phyloP scores from a whole-genome alignment of 371 early-diverging fungal species.

The Syncephalastrum contaminatum region DNA sequence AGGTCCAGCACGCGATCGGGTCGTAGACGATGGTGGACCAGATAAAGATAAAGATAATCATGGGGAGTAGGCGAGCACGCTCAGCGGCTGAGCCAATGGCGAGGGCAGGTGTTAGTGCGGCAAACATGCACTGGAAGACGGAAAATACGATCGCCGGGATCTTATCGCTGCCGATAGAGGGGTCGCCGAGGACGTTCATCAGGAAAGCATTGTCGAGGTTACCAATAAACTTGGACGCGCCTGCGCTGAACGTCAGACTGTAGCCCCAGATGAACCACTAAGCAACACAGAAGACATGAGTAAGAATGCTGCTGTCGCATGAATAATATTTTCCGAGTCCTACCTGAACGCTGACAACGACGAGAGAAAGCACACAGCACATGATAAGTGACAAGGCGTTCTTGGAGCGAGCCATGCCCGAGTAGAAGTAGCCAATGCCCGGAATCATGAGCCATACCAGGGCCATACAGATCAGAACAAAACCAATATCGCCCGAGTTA shows the following conservation, averaged over 20 bases:
- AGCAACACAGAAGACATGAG: too few relatives aligned
- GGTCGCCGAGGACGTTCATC: constrained; percentile 52
- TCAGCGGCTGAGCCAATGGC: constrained; percentile 92
- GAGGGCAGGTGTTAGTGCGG: constrained; percentile 85
- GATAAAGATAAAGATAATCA: constrained; percentile 85
- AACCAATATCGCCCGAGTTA: constrained; percentile 65
- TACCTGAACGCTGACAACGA: constrained; percentile 65
- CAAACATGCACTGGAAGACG: constrained; percentile 76
- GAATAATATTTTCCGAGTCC: constrained; percentile 1
- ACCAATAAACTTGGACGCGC: constrained; percentile 73
- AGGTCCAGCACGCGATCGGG: constrained; percentile 91
- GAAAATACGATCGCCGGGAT: constrained; percentile 71
- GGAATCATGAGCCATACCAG: constrained; percentile 88
- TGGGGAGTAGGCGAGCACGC: constrained; percentile 82
- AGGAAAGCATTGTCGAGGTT: constrained; percentile 75
- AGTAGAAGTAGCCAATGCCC: constrained; percentile 88
- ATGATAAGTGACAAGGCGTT: constrained; percentile 78
- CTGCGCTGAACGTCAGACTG: constrained; percentile 80
- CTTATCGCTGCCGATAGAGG: constrained; percentile 53
- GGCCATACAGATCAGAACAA: constrained; percentile 67
- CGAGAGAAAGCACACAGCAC: constrained; percentile 62
- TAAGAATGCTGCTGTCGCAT: too few relatives aligned
- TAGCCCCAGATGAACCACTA: constrained; percentile 91
- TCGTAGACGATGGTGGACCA: constrained; percentile 93
- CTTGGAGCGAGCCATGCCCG: constrained; percentile 85